Base-by-base conservation (phyloP, 1,284 basidiomycete genomes). In the Sparassis latifolia region DNA sequence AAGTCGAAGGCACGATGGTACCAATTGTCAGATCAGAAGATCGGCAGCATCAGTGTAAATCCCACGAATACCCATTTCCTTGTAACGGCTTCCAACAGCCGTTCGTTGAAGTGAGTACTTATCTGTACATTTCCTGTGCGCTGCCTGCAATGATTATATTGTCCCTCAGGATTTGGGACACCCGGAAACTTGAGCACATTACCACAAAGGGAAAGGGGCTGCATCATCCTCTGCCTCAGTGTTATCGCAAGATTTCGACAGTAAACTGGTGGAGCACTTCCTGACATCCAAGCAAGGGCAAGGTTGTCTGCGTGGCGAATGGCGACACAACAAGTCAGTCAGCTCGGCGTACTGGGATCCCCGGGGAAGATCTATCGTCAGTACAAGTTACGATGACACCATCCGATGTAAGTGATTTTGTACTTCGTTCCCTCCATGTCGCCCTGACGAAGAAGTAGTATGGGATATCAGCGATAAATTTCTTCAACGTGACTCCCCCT, bases 311-410 rank as follows among this genome's bases (percentile, higher is more conserved):
- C 79, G 85, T 5, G 82, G 72, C 2, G 78, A 84, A 58, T 86
- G 78, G 74, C 63, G 64, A 9, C 89, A 91, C 60, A 75, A 78
- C 48, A 86, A 87, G 63, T 85, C 85, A 20, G 86, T 82, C 41
- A 89, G 83, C 56, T 82, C 89, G 6, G 89, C 85, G 0, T 90
- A 84, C 57, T 91, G 88, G 88, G 87, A 90, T 62, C 78, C 86
- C 5, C 71, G 82, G 50, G 88, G 88, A 9, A 76, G 83, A 35
- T 74, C 78, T 46, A 82, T 91, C 53, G 80, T 90, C 39, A 89
- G 86, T 64, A 91, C 89, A 4, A 82, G 82, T 61, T 90, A 91
- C 58, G 89, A 91, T 57, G 82, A 91, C 66, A 78, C 75, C 1
- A 58, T 91, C 37, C 72, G 86, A 58, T 57, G 88, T 89, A 61